These are phyloP conservation scores for Salvia rosmarinus DNA, from an alignment of 257 asterid species.

Conservation along the genomic window DNA sequence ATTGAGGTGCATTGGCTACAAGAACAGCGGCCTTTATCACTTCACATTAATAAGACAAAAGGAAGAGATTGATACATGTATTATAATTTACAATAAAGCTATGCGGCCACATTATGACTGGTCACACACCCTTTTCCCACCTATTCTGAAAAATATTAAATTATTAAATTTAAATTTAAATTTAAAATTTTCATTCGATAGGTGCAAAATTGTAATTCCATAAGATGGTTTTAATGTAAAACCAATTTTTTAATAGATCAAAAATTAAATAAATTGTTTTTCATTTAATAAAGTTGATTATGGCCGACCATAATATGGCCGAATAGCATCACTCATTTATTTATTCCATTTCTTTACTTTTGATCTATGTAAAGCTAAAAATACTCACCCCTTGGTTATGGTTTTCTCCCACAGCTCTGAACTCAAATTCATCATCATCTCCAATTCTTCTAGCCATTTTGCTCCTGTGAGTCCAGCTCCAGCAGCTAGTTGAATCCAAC, in stretches of 20 bases:
- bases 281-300: too few species aligned
- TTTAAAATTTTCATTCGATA: too few species aligned
- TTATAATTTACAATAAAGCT: neutral
- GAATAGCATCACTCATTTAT: too few species aligned
- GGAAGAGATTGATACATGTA: neutral
- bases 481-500: slow-evolving; percentile 67
- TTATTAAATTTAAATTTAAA: too few species aligned
- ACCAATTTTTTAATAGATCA: too few species aligned
- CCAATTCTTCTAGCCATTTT: slow-evolving; percentile 97
- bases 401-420: slow-evolving; percentile 81
- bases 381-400: slow-evolving; percentile 94
- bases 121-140: too few species aligned
- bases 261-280: too few species aligned
- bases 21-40: slow-evolving; percentile 9
- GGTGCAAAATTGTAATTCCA: too few species aligned
- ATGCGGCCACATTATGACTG: too few species aligned
- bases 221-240: too few species aligned
- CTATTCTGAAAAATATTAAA: too few species aligned
- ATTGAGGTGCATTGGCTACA: slow-evolving; percentile 2
- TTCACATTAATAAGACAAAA: slow-evolving; percentile 29
- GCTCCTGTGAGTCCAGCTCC: slow-evolving; percentile 98
- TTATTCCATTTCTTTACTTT: neutral
- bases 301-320: too few species aligned
- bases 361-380: slow-evolving; percentile 20
- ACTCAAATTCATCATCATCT: slow-evolving; percentile 93